Evolutionary conservation across 257 asterid genomes (phyloP).

Genomic region (Fraxinus americana): DNA sequence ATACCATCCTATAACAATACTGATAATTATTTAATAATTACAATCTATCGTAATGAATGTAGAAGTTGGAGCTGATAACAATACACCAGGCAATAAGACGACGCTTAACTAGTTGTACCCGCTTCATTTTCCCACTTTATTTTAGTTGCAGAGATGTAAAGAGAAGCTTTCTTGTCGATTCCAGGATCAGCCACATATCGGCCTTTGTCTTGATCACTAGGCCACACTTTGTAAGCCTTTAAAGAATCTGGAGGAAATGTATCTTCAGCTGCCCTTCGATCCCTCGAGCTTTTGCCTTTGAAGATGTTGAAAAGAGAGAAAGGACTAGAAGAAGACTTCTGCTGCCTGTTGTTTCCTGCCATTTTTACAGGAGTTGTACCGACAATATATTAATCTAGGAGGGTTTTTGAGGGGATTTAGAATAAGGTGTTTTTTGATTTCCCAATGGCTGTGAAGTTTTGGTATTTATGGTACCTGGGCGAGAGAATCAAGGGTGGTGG

Average conservation of each 20-base stretch:
- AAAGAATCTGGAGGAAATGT: constrained; percentile 35
- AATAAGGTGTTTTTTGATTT: constrained; percentile 15
- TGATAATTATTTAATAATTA: constrained; percentile 24
- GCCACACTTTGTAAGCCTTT: constrained; percentile 76
- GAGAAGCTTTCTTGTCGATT: constrained; percentile 65
- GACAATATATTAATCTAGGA: too few species aligned
- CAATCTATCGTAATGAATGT: constrained; percentile 23
- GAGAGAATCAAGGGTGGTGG: constrained; percentile 26
- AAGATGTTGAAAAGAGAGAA: constrained; percentile 54
- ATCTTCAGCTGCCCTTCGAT: constrained; percentile 25
- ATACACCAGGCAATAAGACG: not conserved
- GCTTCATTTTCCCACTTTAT: constrained; percentile 52
- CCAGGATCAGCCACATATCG: constrained; percentile 86
- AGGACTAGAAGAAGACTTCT: constrained; percentile 33
- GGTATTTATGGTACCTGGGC: constrained; percentile 43
- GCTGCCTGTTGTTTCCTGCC: constrained; percentile 56
- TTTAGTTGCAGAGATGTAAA: constrained; percentile 53
- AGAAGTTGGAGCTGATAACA: not conserved
- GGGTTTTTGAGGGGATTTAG: constrained; percentile 1
- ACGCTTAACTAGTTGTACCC: constrained; percentile 23
- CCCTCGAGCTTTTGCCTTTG: constrained; percentile 40
- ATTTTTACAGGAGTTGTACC: constrained; percentile 18
- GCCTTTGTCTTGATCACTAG: constrained; percentile 78
- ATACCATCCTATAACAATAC: not conserved
- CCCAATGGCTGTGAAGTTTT: constrained; percentile 22